Evolutionary conservation across 73 alveolate species (phyloP), one percentile per base, ranked within the genome.

Genomic region (Tetrahymena borealis): DNA sequence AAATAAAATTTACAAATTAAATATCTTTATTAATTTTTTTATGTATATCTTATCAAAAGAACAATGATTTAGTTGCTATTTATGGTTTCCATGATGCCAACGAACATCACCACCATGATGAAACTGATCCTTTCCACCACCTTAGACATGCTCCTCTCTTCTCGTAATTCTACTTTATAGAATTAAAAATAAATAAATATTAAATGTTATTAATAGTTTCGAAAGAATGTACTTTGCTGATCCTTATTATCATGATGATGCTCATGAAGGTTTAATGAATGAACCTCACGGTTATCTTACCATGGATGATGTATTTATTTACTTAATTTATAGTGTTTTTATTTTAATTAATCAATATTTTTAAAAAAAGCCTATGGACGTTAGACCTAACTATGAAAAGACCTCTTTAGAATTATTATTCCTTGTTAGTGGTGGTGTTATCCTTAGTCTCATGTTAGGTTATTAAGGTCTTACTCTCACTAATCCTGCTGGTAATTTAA

Each of bases 61-160:
- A 90, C 10, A 91, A 78, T 11, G 91, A 85, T 38, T 93, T 93
- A 33, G 77, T 85, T 39, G 93, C 93, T n/a, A 36, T 93, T 2
- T 78, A 90, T 39, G 95, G 95, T 0, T 93, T 93, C 32, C 16
- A 41, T 31, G 95, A 93, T 85, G 90, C 39, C 3, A 91, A 93
- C 39, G 90, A 93, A 20, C 95, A 93, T 32, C 95, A 39, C 38
- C 95, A 93, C 38, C 91, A 93, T 20, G 95, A 93, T 42, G 39
- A 79, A 40, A 93, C 95, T 15, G 91, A 93, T 32, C 95, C 95
- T 79, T 93, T 39, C 38, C 78, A 78, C 78, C 95, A 93, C 79
- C 91, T 93, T 11, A 91, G 78, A 18, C 93, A 90, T 31, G 93
- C 92, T 39, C 95, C 95, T 33, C 39, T 78, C 40, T 78, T 92